These are phyloP conservation scores for Bonnemaisonia californica DNA, from an alignment of 31 red algal species.

Conservation along the genomic window DNA sequence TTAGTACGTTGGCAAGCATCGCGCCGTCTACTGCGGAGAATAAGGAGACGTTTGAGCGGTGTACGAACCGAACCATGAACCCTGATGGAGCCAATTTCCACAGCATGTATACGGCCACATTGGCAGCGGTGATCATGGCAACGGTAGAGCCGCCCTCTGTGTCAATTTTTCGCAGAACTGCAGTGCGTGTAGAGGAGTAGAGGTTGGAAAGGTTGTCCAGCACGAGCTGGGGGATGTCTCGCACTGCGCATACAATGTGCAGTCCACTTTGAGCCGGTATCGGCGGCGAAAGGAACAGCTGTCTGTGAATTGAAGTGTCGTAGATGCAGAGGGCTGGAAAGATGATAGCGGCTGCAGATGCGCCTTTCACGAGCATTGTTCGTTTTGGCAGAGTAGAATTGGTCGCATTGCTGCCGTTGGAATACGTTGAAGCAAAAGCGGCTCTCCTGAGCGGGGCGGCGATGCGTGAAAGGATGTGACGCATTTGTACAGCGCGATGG, in stretches of 20 bases:
- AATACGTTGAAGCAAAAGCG: background rate
- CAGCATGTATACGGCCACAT: constrained; percentile 57
- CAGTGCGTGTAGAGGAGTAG: background rate
- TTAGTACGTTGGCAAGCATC: too few species aligned
- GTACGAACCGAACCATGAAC: constrained; percentile 68
- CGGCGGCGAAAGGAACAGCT: too few species aligned
- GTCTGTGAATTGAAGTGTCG: background rate
- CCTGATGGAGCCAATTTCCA: constrained; percentile 67
- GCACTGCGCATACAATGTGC: constrained; percentile 10
- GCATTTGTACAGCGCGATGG: background rate
- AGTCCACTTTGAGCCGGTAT: too few species aligned
- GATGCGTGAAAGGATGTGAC: background rate
- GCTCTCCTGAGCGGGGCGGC: background rate
- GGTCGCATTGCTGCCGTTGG: background rate
- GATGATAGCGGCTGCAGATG: background rate
- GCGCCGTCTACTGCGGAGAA: too few species aligned
- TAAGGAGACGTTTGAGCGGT: too few species aligned
- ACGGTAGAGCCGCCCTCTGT: constrained; percentile 44
- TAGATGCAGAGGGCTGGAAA: background rate
- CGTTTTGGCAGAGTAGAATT: too few species aligned
- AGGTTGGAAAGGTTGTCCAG: background rate
- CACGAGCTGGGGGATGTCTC: constrained; percentile 5
- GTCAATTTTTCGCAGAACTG: background rate
- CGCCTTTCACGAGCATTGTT: background rate
- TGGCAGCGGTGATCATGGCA: constrained; percentile 44